A percentile compares a stretch with the other conserved stretches of the same genome.
Evolutionary conservation across 2,329 filamentous ascomycete genomes (phyloP).

Genomic region (Arthroderma uncinatum): DNA sequence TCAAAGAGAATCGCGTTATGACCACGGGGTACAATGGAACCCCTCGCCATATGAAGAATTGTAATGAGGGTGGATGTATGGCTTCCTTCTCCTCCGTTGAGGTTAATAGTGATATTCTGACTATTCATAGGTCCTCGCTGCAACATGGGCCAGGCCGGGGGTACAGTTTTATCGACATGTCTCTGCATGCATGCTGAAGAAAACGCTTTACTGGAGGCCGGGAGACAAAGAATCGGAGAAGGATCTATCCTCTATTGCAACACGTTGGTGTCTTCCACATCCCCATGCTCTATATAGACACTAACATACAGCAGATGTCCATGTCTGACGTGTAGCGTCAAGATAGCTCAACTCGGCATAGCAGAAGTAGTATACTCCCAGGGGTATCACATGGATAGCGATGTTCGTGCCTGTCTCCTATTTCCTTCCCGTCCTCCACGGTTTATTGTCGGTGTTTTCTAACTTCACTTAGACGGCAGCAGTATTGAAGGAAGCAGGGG

Average conservation of each 20-base stretch:
- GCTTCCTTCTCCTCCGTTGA: constrained; percentile 7
- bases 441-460: constrained; percentile 1
- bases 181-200: constrained; percentile 97
- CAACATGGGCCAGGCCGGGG: constrained; percentile 61
- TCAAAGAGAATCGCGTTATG: constrained; percentile 74
- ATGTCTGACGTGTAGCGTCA: constrained; percentile 94
- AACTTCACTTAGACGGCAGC: constrained; percentile 49
- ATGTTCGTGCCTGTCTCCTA: constrained; percentile 30
- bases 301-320: constrained; percentile 50
- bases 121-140: constrained; percentile 51
- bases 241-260: constrained; percentile 83
- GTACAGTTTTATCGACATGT: constrained; percentile 70
- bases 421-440: background rate
- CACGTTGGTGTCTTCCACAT: constrained; percentile 40
- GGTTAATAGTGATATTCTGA: background rate
- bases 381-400: constrained; percentile 85
- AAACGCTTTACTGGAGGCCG: constrained; percentile 89
- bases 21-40: constrained; percentile 97
- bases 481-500: constrained; percentile 73
- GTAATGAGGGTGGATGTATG: constrained; percentile 77
- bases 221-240: constrained; percentile 74
- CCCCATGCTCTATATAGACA: constrained; percentile 9
- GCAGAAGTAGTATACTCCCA: constrained; percentile 90
- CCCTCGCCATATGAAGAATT: constrained; percentile 79
- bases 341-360: constrained; percentile 94